Evolutionary conservation across 176 grass and related monocot species (phyloP), one percentile per base, ranked within the genome.

Genomic region (Rhipidocladum racemiflorum): DNA sequence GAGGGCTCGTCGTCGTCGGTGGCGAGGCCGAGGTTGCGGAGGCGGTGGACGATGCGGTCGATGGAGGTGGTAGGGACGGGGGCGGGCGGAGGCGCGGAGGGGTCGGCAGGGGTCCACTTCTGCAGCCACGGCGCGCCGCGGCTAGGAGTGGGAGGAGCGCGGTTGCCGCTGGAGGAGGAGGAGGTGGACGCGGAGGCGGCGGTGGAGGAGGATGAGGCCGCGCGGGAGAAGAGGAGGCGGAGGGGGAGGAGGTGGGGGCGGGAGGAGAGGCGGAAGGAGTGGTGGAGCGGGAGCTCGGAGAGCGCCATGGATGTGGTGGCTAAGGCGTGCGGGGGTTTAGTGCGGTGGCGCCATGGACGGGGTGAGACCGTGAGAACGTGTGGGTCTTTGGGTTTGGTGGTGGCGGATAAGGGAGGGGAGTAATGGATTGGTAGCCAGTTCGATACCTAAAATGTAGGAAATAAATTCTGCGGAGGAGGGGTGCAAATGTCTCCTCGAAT

Each of bases 1-100:
- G 79, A n/a, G 35, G 87, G 79, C 13, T 91, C 92, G 8, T 95
- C 90, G 63, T 94, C 92, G 30, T 94, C 95, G 20, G 80, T 68
- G 40, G 64, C 88, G 76, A 98, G 84, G 27, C 86, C 86, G 27
- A 92, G 88, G 84, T 94, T 98, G 44, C 92, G 95, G 75, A 98
- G 88, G 63, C 92, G 92, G 80, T 95, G 92, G 21, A 98, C 92
- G 75, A 98, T 98, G 75, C 92, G 87, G 69, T 98, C 92, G 65
- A 98, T 93, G 87, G 92, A 89, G 34, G 85, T 90, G 20, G 86
- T 46, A 0, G 82, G 75, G 27, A 80, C 16, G 27, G 74, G 79
- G 27, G 62, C 30, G 39, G 82, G 80, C 9, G 81, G 48, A 0
- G 87, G 84, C 16, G 76, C 30, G 16, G 89, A 70, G 1, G 79